Percentiles rank a stretch among this genome's conserved stretches.
These are phyloP conservation scores for Rhizopogon vulgaris DNA, from an alignment of 768 basidiomycete genomes.

Conservation along the genomic window DNA sequence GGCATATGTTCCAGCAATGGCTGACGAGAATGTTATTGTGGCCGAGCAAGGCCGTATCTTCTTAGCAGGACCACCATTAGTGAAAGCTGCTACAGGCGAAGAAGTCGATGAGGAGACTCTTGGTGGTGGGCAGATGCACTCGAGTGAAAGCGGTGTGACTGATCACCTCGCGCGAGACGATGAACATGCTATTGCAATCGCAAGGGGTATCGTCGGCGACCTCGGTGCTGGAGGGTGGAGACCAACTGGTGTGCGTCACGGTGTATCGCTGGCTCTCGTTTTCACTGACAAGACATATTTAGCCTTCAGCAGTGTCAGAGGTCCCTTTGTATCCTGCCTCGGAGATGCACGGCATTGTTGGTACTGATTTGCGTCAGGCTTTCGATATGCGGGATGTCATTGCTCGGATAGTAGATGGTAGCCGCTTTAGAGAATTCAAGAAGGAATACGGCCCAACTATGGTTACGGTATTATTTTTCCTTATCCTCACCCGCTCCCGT, in stretches of 20 bases:
- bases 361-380: conserved; percentile 79
- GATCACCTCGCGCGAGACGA: conserved; percentile 85
- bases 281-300: conserved; percentile 7
- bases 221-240: conserved; percentile 58
- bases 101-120: conserved; percentile 89
- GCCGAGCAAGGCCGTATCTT: conserved; percentile 91
- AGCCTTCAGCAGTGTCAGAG: conserved; percentile 60
- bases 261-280: background rate
- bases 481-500: background rate
- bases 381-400: conserved; percentile 96
- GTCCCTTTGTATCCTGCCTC: conserved; percentile 72
- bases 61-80: conserved; percentile 89
- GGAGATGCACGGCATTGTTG: conserved; percentile 89
- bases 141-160: conserved; percentile 84
- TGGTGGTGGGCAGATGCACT: conserved; percentile 89
- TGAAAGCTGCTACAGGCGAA: conserved; percentile 93
- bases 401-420: conserved; percentile 86
- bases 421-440: conserved; percentile 92
- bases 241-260: conserved; percentile 39
- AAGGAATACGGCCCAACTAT: conserved; percentile 90
- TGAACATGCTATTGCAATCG: conserved; percentile 77
- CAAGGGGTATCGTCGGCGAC: conserved; percentile 72
- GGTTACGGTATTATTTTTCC: conserved; percentile 53
- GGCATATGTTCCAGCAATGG: conserved; percentile 95
- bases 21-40: conserved; percentile 89